Base-by-base conservation (phyloP, 352 stramenopile species). In the Phytophthora pseudosyringae region DNA sequence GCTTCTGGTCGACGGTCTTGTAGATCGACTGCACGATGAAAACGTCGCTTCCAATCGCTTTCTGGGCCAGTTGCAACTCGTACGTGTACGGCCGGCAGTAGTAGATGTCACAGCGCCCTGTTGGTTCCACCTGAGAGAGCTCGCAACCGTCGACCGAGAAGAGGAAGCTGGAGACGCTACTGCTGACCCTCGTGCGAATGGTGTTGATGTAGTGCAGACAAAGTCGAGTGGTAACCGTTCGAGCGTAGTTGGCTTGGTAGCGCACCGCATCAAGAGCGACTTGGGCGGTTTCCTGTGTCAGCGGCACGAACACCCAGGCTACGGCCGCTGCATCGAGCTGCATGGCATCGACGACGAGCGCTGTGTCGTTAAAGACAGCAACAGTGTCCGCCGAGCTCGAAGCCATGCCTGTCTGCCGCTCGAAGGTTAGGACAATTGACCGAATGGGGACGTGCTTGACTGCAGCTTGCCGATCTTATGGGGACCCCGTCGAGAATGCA, bases 11-110 rank as follows among this genome's bases (percentile, higher is more conserved):
- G 28, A 78, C 51, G 8, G 52, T 56, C 50, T 74, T 81, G 66
- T 76, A 76, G 32, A 81, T 71, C 29, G 75, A 81, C 70, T 75
- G 52, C 35, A 84, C 75, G 18, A 76, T 67, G 67, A 71, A 83
- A 10, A 76, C 38, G 28, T 67, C 59, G 29, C 71, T 78, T 18
- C 40, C 56, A 3, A 51, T 26, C 1, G 51, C 58, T 58, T 80
- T 81, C 59, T 81, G 73, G 4, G 48, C 45, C 28, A 83, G 18
- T 52, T 80, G 70, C 28, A 83, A 18, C 49, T 84, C 75, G 58
- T 78, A 81, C 25, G 67, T 76, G 39, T 75, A 79, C 25, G 78
- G 69, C 16, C 64, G 61, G 31, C 73, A 84, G 38, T 65, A 69
- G 49, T 78, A 84, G 53, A 80, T 73, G 50, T 84, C 57, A 39